phyloP scores from a whole-genome alignment of 2,329 filamentous ascomycete genomes.

The Penicillium sp. region DNA sequence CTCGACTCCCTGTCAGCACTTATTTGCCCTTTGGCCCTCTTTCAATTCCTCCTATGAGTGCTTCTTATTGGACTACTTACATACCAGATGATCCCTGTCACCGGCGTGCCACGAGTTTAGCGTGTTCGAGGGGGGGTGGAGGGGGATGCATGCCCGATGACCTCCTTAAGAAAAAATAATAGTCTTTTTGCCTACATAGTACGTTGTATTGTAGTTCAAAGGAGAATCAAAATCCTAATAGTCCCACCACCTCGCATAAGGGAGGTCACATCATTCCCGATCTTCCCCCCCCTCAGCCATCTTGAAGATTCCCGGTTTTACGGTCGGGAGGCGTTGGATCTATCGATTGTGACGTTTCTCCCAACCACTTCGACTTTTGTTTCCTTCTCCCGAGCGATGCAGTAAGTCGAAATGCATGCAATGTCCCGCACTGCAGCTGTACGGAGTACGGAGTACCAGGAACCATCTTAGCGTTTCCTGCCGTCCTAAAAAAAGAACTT shows the following conservation, averaged over 20 bases:
- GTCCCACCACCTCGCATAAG: slow-evolving; percentile 21
- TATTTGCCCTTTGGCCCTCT: neutral
- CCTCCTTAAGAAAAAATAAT: neutral
- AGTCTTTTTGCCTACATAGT: no score
- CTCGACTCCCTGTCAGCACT: neutral
- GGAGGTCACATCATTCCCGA: slow-evolving; percentile 13
- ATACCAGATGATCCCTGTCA: slow-evolving; percentile 24
- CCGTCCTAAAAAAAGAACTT: slow-evolving; percentile 16
- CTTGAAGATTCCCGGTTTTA: neutral
- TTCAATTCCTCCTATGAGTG: neutral
- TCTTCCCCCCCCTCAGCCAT: neutral
- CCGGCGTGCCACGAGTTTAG: slow-evolving; percentile 14
- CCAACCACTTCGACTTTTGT: slow-evolving; percentile 5
- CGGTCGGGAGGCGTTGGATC: slow-evolving; percentile 5
- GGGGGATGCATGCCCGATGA: slow-evolving; percentile 8
- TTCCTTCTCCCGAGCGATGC: neutral
- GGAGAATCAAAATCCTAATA: slow-evolving; percentile 11
- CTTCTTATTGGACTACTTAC: neutral
- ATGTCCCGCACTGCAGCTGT: slow-evolving; percentile 9
- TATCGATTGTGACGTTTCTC: slow-evolving; percentile 12
- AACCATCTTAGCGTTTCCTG: neutral
- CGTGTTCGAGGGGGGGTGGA: slow-evolving; percentile 15
- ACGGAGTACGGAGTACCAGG: no score
- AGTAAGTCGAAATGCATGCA: slow-evolving; percentile 15
- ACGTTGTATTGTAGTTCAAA: neutral